A percentile compares a stretch with the other conserved stretches of the same genome.
phyloP scores from a whole-genome alignment of 1,284 basidiomycete genomes.

The Naganishia cerealis region DNA sequence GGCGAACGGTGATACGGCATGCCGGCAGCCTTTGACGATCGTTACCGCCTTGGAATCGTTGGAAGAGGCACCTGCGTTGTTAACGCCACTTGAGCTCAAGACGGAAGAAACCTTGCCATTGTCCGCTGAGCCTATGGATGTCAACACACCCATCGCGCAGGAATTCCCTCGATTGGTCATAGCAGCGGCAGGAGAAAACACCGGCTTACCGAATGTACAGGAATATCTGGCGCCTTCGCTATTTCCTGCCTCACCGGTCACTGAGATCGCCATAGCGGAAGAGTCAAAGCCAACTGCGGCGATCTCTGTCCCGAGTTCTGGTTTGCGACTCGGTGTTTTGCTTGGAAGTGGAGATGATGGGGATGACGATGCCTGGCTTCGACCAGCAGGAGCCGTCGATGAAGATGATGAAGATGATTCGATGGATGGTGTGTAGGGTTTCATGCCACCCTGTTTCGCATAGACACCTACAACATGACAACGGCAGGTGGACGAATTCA shows the following conservation, averaged over 20 bases:
- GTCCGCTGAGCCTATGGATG: slow-evolving; percentile 7
- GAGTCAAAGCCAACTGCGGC: slow-evolving; percentile 33
- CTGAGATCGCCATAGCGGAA: not conserved
- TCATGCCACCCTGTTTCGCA: not conserved
- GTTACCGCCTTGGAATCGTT: not conserved
- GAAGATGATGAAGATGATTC: slow-evolving; percentile 37
- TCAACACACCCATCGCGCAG: slow-evolving; percentile 1
- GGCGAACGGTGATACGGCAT: not conserved
- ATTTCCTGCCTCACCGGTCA: slow-evolving; percentile 44
- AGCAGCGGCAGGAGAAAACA: not conserved
- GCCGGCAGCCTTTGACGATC: not conserved
- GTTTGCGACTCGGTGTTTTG: slow-evolving; percentile 46
- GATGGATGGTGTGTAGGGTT: slow-evolving; percentile 28
- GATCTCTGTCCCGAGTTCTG: slow-evolving; percentile 41
- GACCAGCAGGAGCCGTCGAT: slow-evolving; percentile 11
- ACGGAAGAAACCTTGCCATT: not conserved
- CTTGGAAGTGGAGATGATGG: slow-evolving; percentile 39
- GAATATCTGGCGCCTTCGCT: slow-evolving; percentile 38
- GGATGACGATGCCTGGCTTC: slow-evolving; percentile 26
- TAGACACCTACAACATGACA: not conserved
- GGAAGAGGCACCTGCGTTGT: not conserved
- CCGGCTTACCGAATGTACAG: not conserved
- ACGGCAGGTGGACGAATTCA: not conserved
- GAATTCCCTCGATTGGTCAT: not conserved
- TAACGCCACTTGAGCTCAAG: not conserved